Percentiles rank a stretch among this genome's conserved stretches.
Conservation (phyloP, 75 land plant species). For the Cunninghamia lanceolata region DNA sequence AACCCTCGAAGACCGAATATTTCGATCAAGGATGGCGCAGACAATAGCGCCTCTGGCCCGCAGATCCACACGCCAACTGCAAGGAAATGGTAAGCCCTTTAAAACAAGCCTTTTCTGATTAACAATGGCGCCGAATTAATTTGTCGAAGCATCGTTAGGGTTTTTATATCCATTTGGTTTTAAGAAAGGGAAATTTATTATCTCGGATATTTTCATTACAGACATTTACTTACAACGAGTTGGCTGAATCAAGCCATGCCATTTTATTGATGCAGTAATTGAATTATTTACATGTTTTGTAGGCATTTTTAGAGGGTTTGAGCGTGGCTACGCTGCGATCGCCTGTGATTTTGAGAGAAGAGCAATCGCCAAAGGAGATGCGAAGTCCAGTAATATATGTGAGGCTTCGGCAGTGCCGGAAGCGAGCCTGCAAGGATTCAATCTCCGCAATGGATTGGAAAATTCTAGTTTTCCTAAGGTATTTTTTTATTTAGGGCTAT, state of each 20-base stretch:
- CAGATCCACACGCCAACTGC: not conserved
- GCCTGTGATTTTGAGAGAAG: conserved; percentile 4
- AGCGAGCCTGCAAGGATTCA: not conserved
- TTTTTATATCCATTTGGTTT: not conserved
- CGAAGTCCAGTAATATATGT: not conserved
- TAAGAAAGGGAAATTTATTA: not conserved
- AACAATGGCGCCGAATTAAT: not conserved
- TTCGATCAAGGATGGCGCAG: not conserved
- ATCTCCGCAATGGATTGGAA: not conserved
- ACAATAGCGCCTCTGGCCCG: not conserved
- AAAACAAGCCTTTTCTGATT: not conserved
- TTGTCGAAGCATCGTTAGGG: not conserved
- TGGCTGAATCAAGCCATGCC: not conserved
- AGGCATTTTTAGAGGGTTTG: conserved; percentile 1
- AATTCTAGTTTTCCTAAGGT: not conserved
- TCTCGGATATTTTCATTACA: not conserved
- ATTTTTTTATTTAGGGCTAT: not conserved
- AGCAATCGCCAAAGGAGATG: not conserved
- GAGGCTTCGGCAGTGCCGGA: not conserved
- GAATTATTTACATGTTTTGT: not conserved
- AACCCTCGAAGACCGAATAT: not conserved
- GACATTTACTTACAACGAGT: not conserved
- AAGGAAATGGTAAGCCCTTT: not conserved
- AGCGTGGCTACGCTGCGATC: not conserved
- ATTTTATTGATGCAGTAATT: not conserved